Base-by-base conservation (phyloP, 192 early-diverging fungal genomes). In the Coemansia sp. region DNA sequence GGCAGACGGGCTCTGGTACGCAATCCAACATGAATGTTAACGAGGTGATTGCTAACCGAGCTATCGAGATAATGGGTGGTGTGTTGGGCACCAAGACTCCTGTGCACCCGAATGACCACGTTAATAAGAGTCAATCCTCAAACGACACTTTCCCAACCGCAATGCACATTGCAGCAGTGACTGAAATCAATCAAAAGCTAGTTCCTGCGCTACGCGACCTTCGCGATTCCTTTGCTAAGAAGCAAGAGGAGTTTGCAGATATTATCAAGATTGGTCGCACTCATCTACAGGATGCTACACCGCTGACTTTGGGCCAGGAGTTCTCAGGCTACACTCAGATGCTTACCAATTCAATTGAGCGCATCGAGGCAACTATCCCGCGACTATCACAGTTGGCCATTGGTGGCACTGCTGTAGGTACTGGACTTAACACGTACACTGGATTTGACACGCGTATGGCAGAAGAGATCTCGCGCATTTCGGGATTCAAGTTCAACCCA, bases 211-310 rank as follows among this genome's bases (percentile, higher is more conserved):
- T 99, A 54, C 87, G 87, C 50, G 66, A 82, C 32, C 83, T 99
- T 54, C 89, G 91, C 51, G 84, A 92, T 47, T 89, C 92, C 23
- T 81, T 99, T 68, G 71, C 87, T 53, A 78, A 76, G 60, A 92
- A 94, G 78, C 81, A 88, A 31, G 86, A 92, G 9, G 87, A 89
- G 58, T 99, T 96, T 74, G 85, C 86, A 38, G 73, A 94, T 59
- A 97, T 99, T 59, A 93, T 99, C 85, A 99, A 99, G 86, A 98
- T 98, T 81, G 97, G 97, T 65, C 88, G 97, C 54, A 99, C 97
- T 8, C 97, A 99, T 73, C 86, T 96, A 69, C 95, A 97, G 78
- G 97, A 99, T 77, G 97, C 97, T 34, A 96, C 94, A 28, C 96
- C 97, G 26, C 84, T 99, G 73, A 96, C 96, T 24, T 88, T 99